phyloP scores from a whole-genome alignment of 1,284 basidiomycete genomes.

The Somion occarium region DNA sequence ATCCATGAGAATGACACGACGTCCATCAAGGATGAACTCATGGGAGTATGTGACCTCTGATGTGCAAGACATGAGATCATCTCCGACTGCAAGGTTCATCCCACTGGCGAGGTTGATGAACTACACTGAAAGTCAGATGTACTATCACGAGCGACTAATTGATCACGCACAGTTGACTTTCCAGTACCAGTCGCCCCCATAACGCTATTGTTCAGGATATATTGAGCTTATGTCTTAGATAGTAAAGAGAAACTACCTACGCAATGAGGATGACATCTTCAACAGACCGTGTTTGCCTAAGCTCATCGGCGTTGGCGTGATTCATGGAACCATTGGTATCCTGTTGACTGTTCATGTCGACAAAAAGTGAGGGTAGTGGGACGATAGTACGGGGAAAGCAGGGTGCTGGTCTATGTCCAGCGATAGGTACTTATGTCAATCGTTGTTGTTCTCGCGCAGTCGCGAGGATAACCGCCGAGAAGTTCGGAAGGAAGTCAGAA shows the following conservation, averaged over 20 bases:
- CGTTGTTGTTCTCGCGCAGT: too few relatives aligned
- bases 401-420: too few relatives aligned
- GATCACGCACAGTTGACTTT: constrained; percentile 2
- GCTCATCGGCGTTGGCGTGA: too few relatives aligned
- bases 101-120: constrained; percentile 33
- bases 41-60: constrained; percentile 27
- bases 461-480: too few relatives aligned
- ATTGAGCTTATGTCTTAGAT: background rate
- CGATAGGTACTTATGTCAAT: too few relatives aligned
- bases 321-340: too few relatives aligned
- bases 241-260: background rate
- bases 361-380: too few relatives aligned
- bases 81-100: constrained; percentile 28
- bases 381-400: too few relatives aligned
- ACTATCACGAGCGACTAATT: background rate
- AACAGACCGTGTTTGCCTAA: too few relatives aligned
- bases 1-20: constrained; percentile 30
- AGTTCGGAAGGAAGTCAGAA: too few relatives aligned
- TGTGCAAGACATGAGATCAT: constrained; percentile 32
- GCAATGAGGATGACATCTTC: background rate
- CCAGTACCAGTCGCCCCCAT: constrained; percentile 1
- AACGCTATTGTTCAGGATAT: background rate
- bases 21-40: constrained; percentile 28
- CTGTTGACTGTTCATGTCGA: too few relatives aligned
- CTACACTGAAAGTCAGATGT: constrained; percentile 10